Base-by-base conservation (phyloP, 345 rosid genomes). In the Mercurialis annua region DNA sequence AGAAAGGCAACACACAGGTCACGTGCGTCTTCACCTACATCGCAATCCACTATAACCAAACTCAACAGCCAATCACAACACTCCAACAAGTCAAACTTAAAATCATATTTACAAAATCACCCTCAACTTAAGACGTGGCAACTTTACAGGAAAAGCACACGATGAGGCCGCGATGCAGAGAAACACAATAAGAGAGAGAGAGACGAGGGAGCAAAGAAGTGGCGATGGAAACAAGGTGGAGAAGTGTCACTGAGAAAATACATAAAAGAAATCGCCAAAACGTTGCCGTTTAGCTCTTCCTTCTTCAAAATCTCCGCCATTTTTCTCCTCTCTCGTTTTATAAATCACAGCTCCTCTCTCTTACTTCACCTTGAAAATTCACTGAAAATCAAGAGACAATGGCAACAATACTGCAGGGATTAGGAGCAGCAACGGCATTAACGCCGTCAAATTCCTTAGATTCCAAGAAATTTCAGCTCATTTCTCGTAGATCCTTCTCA, bases 351-450 rank as follows among this genome's bases (percentile, higher is more conserved):
- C 12, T 24, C 29, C 1, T 23, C 30, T 52, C 33, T 66, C 40
- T 46, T 4, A 3, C 9, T 9, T 34, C 40, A 48, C 48, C 6
- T 23, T 36, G 26, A 16, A 0, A 18, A 21, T n/a, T n/a, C n/a
- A 20, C 10, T 16, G 0, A 4, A n/a, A 20, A 34, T 6, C 53
- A 6, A 64, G 62, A 62, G 59, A 64, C 46, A 70, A 88, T 89
- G 89, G 86, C 88, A 50, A 78, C 91, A 2, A 74, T 80, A 64
- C 73, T 87, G 75, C 92, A 81, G 59, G 92, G 92, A 51, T 70
- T 82, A 55, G 89, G 87, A 46, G 81, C 90, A 40, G 85, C 90
- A 0, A 79, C 83, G 5, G 80, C 90, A 53, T 53, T 82, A 0
- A 65, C 84, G 16, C 81, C 78, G 34, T 78, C 85, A 64, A 68